Base-by-base conservation (phyloP, 2,329 filamentous ascomycete genomes). In the Tolypocladium pustulatum region DNA sequence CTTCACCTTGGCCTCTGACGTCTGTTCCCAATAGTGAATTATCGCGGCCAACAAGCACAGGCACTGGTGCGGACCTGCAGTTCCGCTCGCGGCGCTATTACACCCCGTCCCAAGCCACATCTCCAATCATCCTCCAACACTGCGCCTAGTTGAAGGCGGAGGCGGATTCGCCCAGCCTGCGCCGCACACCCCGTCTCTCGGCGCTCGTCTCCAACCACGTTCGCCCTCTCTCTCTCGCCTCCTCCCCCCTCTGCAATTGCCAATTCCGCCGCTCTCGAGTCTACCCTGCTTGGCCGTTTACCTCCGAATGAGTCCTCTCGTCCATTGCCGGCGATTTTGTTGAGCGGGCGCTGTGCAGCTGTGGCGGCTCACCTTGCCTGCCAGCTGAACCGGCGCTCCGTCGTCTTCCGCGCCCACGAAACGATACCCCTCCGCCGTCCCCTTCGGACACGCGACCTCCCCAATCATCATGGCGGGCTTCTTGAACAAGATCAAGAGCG, bases 401-500 rank as follows among this genome's bases (percentile, higher is more conserved):
- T 53, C 59, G 57, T 59, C 55, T 32, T 20, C 22, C 51, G 17
- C 30, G 58, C 54, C 61, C 59, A 46, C 57, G 55, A 34, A 49
- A 37, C 41, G 27, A 40, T 41, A 36, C 34, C 30, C 40, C 27
- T 27, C 20, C 36, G 13, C 55, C 37, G 41, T 41, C 54, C 58
- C 22, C 56, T 59, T 51, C 62, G 61, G 56, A 64, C 62, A 57
- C 62, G 60, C 65, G 64, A 57, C 64, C 61, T 59, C 61, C 63
- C 12, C 59, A 62, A 56, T 61, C 62, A 67, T 59, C 63, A 85
- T 85, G 81, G 75, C 81, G 62, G 76, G 79, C 62, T 81, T 86
- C 65, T 78, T 85, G 62, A 82, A 76, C 65, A 85, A 82, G 70
- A 78, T 84, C 68, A 84, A 83, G 72, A 74, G 75, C 65, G 74